A percentile compares a stretch with the other conserved stretches of the same genome.
These are phyloP conservation scores for Monosporascus cannonballus DNA, from an alignment of 2,329 filamentous ascomycete genomes.

Conservation along the genomic window DNA sequence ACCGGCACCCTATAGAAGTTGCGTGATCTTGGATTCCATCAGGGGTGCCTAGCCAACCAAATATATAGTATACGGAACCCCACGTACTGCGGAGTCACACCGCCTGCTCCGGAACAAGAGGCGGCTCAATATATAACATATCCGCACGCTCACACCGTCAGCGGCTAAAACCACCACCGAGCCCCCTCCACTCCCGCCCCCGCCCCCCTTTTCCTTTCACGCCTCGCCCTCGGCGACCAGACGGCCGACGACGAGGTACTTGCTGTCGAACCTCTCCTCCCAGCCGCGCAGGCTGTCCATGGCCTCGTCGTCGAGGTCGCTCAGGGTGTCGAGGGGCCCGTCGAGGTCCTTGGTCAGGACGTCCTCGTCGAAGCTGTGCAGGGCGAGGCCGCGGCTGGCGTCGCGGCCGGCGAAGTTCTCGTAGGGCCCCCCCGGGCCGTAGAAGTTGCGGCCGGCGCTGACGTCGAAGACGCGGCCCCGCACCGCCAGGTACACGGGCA, in stretches of 20 bases:
- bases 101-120: no score
- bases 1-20: no score
- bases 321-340: slow-evolving; percentile 71
- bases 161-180: no score
- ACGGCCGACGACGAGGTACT: slow-evolving; percentile 91
- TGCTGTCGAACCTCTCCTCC: slow-evolving; percentile 89
- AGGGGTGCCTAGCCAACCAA: no score
- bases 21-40: no score
- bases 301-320: slow-evolving; percentile 67
- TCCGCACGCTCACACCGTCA: no score
- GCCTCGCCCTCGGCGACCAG: slow-evolving; percentile 50
- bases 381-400: slow-evolving; percentile 80
- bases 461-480: slow-evolving; percentile 91
- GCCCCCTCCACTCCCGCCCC: background rate
- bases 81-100: no score
- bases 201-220: no score
- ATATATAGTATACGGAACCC: no score
- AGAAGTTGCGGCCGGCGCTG: slow-evolving; percentile 80
- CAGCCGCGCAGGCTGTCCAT: slow-evolving; percentile 79
- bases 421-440: slow-evolving; percentile 92
- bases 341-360: slow-evolving; percentile 92
- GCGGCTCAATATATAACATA: no score
- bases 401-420: slow-evolving; percentile 94
- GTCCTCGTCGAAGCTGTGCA: slow-evolving; percentile 87
- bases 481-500: slow-evolving; percentile 84